These are phyloP conservation scores for Suillus paluster DNA, from an alignment of 768 basidiomycete genomes.

Conservation along the genomic window DNA sequence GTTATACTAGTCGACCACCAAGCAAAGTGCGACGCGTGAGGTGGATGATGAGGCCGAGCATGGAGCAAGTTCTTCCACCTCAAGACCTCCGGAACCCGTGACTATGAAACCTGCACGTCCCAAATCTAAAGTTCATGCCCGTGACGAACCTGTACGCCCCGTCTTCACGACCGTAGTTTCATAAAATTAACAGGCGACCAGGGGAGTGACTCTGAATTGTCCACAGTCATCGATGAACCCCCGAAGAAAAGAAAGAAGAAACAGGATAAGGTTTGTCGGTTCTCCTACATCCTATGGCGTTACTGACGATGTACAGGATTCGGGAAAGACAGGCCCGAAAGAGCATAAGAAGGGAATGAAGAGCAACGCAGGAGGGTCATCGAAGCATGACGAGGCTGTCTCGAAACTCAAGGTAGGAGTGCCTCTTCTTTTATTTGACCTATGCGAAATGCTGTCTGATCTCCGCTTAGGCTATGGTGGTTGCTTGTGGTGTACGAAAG, in stretches of 20 bases:
- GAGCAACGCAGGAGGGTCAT: constrained; percentile 30
- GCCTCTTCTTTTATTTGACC: not conserved
- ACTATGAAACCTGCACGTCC: not conserved
- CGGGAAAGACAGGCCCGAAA: constrained; percentile 31
- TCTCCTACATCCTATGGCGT: not conserved
- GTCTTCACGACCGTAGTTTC: not conserved
- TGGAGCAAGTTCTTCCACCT: constrained; percentile 14
- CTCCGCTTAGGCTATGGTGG: constrained; percentile 57
- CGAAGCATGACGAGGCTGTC: constrained; percentile 74
- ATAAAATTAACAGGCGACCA: constrained; percentile 1
- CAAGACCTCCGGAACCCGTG: constrained; percentile 3
- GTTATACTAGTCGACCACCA: not conserved
- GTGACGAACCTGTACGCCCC: constrained; percentile 25
- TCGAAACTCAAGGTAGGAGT: constrained; percentile 69
- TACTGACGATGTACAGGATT: constrained; percentile 17
- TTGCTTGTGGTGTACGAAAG: constrained; percentile 79
- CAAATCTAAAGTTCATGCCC: constrained; percentile 10
- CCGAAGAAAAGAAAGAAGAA: constrained; percentile 51
- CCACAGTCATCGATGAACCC: constrained; percentile 61
- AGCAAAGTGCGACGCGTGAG: not conserved
- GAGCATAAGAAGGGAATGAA: constrained; percentile 34
- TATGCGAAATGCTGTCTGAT: constrained; percentile 2
- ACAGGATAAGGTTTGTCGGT: constrained; percentile 38
- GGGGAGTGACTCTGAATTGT: constrained; percentile 64
- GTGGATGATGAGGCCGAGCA: not conserved